Evolutionary conservation across 1,284 basidiomycete genomes (phyloP).

Genomic region (Ustilago xerochloae): DNA sequence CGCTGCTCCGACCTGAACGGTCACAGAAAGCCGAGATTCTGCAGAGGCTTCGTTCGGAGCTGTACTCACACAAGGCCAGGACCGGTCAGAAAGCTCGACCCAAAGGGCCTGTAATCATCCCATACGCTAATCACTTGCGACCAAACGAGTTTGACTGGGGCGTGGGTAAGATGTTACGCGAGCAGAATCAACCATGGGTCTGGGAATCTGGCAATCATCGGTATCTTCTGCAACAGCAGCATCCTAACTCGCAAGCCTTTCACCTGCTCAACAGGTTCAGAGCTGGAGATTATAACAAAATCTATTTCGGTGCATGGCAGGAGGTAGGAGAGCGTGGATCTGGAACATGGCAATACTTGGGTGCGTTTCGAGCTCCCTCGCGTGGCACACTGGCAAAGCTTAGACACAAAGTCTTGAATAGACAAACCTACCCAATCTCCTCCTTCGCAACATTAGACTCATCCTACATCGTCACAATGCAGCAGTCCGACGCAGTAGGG

Average conservation of each 20-base stretch:
- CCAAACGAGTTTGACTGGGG: background rate
- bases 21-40: no score
- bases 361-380: background rate
- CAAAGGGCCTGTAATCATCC: background rate
- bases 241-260: background rate
- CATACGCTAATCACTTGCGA: background rate
- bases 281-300: background rate
- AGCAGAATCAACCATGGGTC: background rate
- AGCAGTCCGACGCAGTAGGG: no score
- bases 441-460: no score
- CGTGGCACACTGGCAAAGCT: no score
- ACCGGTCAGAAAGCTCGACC: background rate
- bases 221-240: background rate
- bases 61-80: background rate
- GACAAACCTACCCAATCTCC: no score
- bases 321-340: background rate
- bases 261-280: background rate
- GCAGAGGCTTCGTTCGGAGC: background rate
- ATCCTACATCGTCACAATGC: no score
- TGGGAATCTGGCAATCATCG: background rate
- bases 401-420: no score
- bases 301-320: conserved; percentile 2
- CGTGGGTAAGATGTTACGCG: background rate
- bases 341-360: background rate
- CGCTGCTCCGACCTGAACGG: no score